These are phyloP conservation scores for Debaryomyces udenii DNA, from an alignment of 1,139 yeast species.

Conservation along the genomic window DNA sequence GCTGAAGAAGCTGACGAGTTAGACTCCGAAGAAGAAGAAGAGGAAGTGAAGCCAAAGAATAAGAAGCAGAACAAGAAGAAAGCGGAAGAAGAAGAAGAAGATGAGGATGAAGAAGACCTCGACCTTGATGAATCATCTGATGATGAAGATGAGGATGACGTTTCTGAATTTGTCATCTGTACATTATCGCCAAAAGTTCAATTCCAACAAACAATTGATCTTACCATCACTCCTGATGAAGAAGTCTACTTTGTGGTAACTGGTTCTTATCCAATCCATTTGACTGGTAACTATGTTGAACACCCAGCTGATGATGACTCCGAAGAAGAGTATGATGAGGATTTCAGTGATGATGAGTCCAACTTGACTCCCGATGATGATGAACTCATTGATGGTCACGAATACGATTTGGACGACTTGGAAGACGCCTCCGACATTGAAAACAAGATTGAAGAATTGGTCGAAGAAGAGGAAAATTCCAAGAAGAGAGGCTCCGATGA, in stretches of 20 bases:
- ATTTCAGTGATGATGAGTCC: conserved; percentile 54
- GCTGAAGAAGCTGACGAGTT: conserved; percentile 40
- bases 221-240: conserved; percentile 91
- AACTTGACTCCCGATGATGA: conserved; percentile 81
- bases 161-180: conserved; percentile 81
- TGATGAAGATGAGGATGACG: conserved; percentile 54
- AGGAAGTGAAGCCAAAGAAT: conserved; percentile 27
- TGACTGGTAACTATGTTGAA: conserved; percentile 93
- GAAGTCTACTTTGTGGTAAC: conserved; percentile 92
- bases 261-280: conserved; percentile 91
- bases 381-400: conserved; percentile 71
- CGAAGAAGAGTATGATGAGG: conserved; percentile 52
- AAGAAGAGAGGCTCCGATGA: conserved; percentile 37
- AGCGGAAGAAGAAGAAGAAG: conserved; percentile 39
- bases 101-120: conserved; percentile 53
- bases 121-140: conserved; percentile 61
- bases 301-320: conserved; percentile 83
- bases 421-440: conserved; percentile 62
- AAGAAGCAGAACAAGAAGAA: conserved; percentile 25
- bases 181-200: conserved; percentile 84
- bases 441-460: conserved; percentile 59
- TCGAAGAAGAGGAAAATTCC: conserved; percentile 53
- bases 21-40: conserved; percentile 23
- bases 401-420: conserved; percentile 75
- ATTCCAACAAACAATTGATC: conserved; percentile 88